These are phyloP conservation scores for Ustilago xerochloae DNA, from an alignment of 1,284 basidiomycete species.

Conservation along the genomic window DNA sequence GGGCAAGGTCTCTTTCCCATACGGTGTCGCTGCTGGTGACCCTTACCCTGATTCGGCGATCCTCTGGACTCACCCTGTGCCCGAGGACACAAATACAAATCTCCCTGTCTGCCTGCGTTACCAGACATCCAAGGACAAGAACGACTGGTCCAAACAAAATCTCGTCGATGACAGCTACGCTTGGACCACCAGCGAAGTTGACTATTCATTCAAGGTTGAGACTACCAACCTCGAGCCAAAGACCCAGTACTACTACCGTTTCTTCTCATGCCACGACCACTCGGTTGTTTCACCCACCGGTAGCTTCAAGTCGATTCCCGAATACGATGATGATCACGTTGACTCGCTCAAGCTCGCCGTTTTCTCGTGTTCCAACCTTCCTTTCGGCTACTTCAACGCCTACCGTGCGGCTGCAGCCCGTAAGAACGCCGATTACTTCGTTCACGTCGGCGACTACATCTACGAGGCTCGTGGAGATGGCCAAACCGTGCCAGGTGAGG, in stretches of 20 bases:
- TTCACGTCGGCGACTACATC: constrained; percentile 77
- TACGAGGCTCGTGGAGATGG: constrained; percentile 61
- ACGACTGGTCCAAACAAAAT: constrained; percentile 59
- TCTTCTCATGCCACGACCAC: constrained; percentile 71
- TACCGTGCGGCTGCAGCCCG: constrained; percentile 74
- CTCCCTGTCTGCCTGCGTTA: constrained; percentile 75
- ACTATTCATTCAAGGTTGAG: constrained; percentile 75
- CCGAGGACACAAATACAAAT: constrained; percentile 63
- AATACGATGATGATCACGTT: constrained; percentile 58
- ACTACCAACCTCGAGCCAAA: constrained; percentile 73
- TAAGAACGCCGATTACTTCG: constrained; percentile 73
- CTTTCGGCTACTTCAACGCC: constrained; percentile 76
- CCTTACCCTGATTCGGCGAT: constrained; percentile 75
- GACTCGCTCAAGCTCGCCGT: constrained; percentile 74
- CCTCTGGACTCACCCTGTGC: constrained; percentile 73
- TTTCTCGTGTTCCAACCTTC: constrained; percentile 75
- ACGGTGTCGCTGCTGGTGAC: constrained; percentile 73
- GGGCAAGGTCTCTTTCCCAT: constrained; percentile 62
- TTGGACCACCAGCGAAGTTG: constrained; percentile 76
- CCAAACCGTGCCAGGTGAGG: constrained; percentile 26
- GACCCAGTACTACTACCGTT: constrained; percentile 75
- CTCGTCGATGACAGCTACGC: constrained; percentile 72
- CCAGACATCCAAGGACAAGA: constrained; percentile 68
- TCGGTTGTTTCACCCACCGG: constrained; percentile 69
- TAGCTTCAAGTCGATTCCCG: constrained; percentile 71